A percentile compares a stretch with the other conserved stretches of the same genome.
Evolutionary conservation across 129 eudicot species (phyloP).

Genomic region (Helianthus tuberosus): DNA sequence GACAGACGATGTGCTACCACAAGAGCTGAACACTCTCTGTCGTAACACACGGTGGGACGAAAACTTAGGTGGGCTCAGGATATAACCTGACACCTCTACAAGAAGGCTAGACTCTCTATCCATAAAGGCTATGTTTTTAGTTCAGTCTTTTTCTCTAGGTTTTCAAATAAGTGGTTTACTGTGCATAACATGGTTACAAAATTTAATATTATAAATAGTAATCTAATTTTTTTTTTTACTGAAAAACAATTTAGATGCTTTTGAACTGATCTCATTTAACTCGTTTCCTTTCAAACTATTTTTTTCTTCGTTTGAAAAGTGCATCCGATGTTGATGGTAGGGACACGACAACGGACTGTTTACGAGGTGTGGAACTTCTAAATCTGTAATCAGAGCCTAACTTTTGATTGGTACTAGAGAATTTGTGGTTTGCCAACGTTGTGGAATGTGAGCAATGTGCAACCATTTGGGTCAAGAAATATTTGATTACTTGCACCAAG

Average conservation of each 20-base stretch:
- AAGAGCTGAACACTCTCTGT: too few species aligned
- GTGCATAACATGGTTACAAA: too few species aligned
- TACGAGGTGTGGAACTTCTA: conserved; percentile 1
- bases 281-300: background rate
- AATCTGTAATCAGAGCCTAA: conserved; percentile 3
- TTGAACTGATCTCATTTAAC: background rate
- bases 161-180: too few species aligned
- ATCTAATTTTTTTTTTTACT: background rate
- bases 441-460: conserved; percentile 23
- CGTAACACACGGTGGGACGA: too few species aligned
- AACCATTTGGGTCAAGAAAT: conserved; percentile 13
- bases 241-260: background rate
- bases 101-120: too few species aligned
- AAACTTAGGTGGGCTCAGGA: too few species aligned
- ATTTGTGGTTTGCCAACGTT: conserved; percentile 27
- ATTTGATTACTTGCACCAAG: conserved; percentile 17
- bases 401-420: conserved; percentile 30
- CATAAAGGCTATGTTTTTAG: too few species aligned
- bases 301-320: background rate
- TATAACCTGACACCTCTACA: too few species aligned
- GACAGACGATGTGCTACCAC: too few species aligned
- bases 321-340: background rate
- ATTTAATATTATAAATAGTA: too few species aligned
- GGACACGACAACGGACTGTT: conserved; percentile 1
- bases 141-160: too few species aligned